Base-by-base conservation (phyloP, 2,329 filamentous ascomycete species). In the Neospermospora avenae region DNA sequence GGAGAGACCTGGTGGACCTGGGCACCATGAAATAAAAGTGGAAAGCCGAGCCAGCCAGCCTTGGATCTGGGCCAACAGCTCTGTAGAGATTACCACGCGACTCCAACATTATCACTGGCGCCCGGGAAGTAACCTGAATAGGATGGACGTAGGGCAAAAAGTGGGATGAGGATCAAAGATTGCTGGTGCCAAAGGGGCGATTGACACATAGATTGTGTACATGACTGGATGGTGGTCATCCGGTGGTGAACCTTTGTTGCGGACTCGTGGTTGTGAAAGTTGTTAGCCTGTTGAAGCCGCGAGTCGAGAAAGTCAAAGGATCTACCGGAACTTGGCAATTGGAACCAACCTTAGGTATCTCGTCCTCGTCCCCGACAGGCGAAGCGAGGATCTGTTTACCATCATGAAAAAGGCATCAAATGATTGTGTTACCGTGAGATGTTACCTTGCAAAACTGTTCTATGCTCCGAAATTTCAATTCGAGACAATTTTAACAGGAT, bases 51-150 rank as follows among this genome's bases (percentile, higher is more conserved):
- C 46, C 31, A 31, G 28, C 28, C 28, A 31, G 28, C 28, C 28
- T 31, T 5, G 34, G 28, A 37, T 51, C 31, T 31, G 35, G 48
- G n/a, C 48, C 48, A 51, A 51, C 48, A 37, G 31, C 35, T 20
- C 5, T 18, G 28, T 22, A 4, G 18, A 51, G 28, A 51, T 51
- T 51, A 51, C 48, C 48, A 51, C 48, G 48, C 48, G 48, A 51
- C 48, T 51, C 48, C 48, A 18, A 37, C 48, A 51, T 37, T 10
- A 28, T 51, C 48, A 51, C 31, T 51, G 18, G 48, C 28, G 48
- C 48, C 6, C 48, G 48, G 48, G 48, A 51, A 51, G 48, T 51
- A 51, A 37, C 48, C 48, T 22, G 48, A 51, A 24, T 13, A 51
- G 34, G 48, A 42, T 22, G 34, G 31, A 18, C 20, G 22, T 34